Conservation (phyloP, 2,329 filamentous ascomycete species). For the Periglandula ipomoeae region DNA sequence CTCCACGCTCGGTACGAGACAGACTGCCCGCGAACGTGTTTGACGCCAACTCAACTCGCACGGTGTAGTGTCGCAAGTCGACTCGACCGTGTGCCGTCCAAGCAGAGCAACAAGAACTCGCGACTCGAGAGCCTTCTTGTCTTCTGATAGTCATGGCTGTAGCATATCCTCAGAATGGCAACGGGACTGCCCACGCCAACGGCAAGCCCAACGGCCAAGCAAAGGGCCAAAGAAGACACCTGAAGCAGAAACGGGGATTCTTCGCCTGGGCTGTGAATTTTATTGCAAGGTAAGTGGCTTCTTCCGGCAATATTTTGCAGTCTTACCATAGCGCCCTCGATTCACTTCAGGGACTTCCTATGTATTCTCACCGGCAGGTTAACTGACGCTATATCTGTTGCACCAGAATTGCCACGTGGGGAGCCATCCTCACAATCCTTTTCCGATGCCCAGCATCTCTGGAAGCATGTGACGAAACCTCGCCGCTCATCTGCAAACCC, state of each 20-base stretch:
- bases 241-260: constrained; percentile 19
- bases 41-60: neutral
- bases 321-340: neutral
- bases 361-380: neutral
- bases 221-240: constrained; percentile 13
- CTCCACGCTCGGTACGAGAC: neutral
- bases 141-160: constrained; percentile 20
- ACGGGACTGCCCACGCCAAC: constrained; percentile 29
- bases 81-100: neutral
- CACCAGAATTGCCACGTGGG: constrained; percentile 71
- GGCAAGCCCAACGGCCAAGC: constrained; percentile 23
- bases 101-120: neutral
- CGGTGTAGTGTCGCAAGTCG: neutral
- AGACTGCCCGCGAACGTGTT: neutral
- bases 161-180: constrained; percentile 27
- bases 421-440: constrained; percentile 67
- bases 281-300: constrained; percentile 41
- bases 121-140: neutral
- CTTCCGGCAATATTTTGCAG: neutral
- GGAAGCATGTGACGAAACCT: constrained; percentile 56
- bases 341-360: neutral
- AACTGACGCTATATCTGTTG: neutral
- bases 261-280: constrained; percentile 35
- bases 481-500: constrained; percentile 72
- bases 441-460: constrained; percentile 72